Conservation (phyloP, 2,329 filamentous ascomycete species). For the Penicillium sp. region DNA sequence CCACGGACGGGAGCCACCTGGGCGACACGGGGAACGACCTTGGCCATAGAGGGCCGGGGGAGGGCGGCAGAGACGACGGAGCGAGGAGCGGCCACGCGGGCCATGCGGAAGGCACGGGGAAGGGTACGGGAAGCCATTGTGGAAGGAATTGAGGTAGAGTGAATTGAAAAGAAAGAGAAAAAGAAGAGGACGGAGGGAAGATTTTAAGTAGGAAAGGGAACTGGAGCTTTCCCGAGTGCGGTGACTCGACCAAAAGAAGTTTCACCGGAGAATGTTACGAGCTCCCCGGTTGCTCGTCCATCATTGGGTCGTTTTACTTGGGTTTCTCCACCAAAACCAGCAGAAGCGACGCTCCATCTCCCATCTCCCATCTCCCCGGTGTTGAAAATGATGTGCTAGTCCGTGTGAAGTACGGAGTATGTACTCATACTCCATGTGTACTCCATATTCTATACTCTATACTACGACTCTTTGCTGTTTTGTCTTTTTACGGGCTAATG, state of each 20-base stretch:
- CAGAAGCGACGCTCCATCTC: too few species aligned
- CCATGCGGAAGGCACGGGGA: conserved; percentile 56
- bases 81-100: conserved; percentile 53
- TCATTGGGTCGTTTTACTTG: background rate
- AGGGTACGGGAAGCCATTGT: conserved; percentile 49
- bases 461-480: background rate
- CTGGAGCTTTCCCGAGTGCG: conserved; percentile 1
- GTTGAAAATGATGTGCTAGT: too few species aligned
- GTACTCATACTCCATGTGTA: too few species aligned
- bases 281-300: conserved; percentile 8
- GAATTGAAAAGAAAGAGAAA: conserved; percentile 5
- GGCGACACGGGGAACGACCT: conserved; percentile 42
- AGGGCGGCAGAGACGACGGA: conserved; percentile 57
- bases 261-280: conserved; percentile 10
- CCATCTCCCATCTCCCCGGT: background rate
- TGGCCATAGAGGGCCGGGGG: conserved; percentile 49
- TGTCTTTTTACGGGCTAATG: too few species aligned
- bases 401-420: too few species aligned
- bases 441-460: too few species aligned
- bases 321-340: background rate
- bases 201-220: conserved; percentile 13
- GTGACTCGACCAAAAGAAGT: conserved; percentile 6
- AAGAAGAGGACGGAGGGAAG: conserved; percentile 15
- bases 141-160: conserved; percentile 15
- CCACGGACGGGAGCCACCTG: conserved; percentile 58